These are phyloP conservation scores for Phialemonium atrogriseum DNA, from an alignment of 2,329 filamentous ascomycete genomes.

Conservation along the genomic window DNA sequence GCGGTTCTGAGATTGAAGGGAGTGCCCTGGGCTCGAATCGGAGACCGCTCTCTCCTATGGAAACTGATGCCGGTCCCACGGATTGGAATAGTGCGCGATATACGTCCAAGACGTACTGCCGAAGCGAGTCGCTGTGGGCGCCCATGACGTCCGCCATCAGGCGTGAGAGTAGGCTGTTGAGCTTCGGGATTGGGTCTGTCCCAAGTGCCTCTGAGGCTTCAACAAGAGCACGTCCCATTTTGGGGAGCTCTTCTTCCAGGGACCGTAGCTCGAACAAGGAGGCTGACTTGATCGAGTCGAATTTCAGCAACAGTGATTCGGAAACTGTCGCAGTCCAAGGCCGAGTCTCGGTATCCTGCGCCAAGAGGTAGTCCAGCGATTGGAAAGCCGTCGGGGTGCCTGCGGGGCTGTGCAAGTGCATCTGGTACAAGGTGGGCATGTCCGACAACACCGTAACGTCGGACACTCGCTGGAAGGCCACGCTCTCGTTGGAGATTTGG, in stretches of 20 bases:
- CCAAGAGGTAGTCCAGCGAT: conserved; percentile 36
- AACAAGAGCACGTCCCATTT: conserved; percentile 48
- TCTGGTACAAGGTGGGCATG: conserved; percentile 31
- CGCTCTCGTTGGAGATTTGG: conserved; percentile 13
- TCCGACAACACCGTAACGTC: conserved; percentile 42
- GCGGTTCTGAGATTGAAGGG: conserved; percentile 13
- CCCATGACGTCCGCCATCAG: conserved; percentile 33
- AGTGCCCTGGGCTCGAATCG: background rate
- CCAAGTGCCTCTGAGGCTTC: conserved; percentile 39
- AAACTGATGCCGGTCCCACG: background rate
- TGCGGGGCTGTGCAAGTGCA: conserved; percentile 30
- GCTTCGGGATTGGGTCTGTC: conserved; percentile 37
- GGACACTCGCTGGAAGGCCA: conserved; percentile 14
- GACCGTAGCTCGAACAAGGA: conserved; percentile 52
- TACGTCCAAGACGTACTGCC: conserved; percentile 16
- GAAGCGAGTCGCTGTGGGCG: conserved; percentile 27
- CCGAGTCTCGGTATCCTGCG: conserved; percentile 21
- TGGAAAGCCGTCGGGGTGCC: conserved; percentile 33
- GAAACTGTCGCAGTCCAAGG: conserved; percentile 41
- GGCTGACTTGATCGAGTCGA: conserved; percentile 42
- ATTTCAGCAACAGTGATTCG: conserved; percentile 44
- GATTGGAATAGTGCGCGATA: conserved; percentile 11
- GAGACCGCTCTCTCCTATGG: background rate
- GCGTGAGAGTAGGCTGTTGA: conserved; percentile 39
- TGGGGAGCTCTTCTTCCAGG: conserved; percentile 56